phyloP scores from a whole-genome alignment of 441 rosid species.

The Erysimum cheiri region DNA sequence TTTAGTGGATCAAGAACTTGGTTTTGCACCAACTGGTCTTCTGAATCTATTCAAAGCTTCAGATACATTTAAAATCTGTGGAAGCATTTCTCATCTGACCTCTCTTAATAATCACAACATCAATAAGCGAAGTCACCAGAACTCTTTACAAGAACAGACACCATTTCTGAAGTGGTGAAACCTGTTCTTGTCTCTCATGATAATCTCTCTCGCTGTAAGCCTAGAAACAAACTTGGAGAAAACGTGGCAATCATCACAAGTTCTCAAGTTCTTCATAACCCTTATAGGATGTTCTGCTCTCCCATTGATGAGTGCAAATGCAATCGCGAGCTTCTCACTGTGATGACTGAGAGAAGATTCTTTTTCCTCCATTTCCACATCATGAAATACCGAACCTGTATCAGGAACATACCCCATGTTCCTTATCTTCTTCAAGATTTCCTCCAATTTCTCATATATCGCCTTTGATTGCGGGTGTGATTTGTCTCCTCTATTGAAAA shows the following conservation, averaged over 20 bases:
- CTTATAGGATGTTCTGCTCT: slow-evolving; percentile 43
- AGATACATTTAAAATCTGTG: neutral
- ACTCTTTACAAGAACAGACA: slow-evolving; percentile 54
- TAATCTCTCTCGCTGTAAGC: slow-evolving; percentile 46
- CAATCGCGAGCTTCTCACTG: slow-evolving; percentile 55
- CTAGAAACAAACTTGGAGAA: slow-evolving; percentile 50
- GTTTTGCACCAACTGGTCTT: slow-evolving; percentile 20
- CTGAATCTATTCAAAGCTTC: slow-evolving; percentile 13
- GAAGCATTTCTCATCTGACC: slow-evolving; percentile 31
- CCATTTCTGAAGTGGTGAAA: slow-evolving; percentile 57
- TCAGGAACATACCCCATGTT: slow-evolving; percentile 49
- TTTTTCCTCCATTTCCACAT: slow-evolving; percentile 55
- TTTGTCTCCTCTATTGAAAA: slow-evolving; percentile 50
- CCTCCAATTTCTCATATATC: slow-evolving; percentile 49
- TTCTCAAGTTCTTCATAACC: slow-evolving; percentile 54
- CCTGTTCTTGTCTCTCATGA: slow-evolving; percentile 57
- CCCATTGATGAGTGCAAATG: slow-evolving; percentile 47
- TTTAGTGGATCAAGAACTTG: slow-evolving; percentile 29
- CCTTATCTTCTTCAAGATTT: slow-evolving; percentile 44
- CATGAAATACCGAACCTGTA: slow-evolving; percentile 48
- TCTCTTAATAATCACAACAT: slow-evolving; percentile 18
- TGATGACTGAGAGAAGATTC: slow-evolving; percentile 48
- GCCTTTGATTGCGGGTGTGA: slow-evolving; percentile 48
- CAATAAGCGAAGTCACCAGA: slow-evolving; percentile 49
- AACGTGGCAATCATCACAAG: slow-evolving; percentile 56